Evolutionary conservation across 1,284 basidiomycete genomes (phyloP).

Genomic region (Cystobasidium slooffiae): DNA sequence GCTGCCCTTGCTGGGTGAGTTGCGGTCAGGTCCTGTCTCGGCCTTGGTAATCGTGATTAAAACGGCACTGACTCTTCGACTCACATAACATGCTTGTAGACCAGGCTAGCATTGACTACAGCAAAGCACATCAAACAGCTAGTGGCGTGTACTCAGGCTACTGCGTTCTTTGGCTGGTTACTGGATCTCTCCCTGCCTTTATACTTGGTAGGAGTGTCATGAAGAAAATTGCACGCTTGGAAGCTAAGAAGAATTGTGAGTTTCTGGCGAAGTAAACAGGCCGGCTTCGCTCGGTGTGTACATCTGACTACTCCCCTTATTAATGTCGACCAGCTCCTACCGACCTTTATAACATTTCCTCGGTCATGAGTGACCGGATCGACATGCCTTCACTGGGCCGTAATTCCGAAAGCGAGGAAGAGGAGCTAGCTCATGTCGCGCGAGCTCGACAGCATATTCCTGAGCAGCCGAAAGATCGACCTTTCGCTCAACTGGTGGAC

Average conservation of each 20-base stretch:
- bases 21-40: not conserved
- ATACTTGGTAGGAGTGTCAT: constrained; percentile 4
- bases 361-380: not conserved
- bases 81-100: not conserved
- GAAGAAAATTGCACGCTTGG: constrained; percentile 24
- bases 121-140: not conserved
- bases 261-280: not conserved
- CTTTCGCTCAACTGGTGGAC: constrained; percentile 18
- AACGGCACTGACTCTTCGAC: too few relatives aligned
- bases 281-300: too few relatives aligned
- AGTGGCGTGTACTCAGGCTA: not conserved
- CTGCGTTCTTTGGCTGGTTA: constrained; percentile 8
- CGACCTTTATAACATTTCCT: not conserved
- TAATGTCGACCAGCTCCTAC: not conserved
- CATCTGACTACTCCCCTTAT: not conserved
- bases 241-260: constrained; percentile 2
- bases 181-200: constrained; percentile 17
- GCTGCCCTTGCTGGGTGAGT: constrained; percentile 15
- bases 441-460: not conserved
- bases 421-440: not conserved
- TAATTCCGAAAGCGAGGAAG: not conserved
- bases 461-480: constrained; percentile 31
- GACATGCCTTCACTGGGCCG: not conserved
- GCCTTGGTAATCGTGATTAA: too few relatives aligned
- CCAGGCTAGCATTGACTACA: not conserved